Conservation (phyloP, 2,329 filamentous ascomycete species). For the Myriosclerotinia scirpicola region DNA sequence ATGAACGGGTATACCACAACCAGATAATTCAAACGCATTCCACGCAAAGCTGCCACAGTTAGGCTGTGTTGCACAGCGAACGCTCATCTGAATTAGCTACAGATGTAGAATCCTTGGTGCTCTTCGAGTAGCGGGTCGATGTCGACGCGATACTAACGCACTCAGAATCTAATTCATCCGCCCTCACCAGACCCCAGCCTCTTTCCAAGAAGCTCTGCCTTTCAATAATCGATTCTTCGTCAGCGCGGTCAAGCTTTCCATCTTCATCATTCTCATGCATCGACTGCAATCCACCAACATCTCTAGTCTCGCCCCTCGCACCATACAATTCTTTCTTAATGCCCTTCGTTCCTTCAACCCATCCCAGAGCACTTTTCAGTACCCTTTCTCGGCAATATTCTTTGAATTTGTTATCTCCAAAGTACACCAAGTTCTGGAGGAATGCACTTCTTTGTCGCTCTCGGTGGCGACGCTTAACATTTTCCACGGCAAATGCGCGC, state of each 20-base stretch:
- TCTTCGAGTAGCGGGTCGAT: neutral
- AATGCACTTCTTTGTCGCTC: constrained; percentile 33
- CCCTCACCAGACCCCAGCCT: constrained; percentile 15
- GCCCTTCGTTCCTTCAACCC: constrained; percentile 27
- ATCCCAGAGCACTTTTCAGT: constrained; percentile 33
- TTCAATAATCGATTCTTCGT: constrained; percentile 17
- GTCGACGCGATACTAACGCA: constrained; percentile 16
- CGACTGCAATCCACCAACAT: constrained; percentile 15
- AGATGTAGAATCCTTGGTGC: constrained; percentile 2
- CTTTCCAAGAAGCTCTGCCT: constrained; percentile 20
- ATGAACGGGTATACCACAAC: neutral
- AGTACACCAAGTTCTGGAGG: constrained; percentile 36
- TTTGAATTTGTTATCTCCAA: constrained; percentile 34
- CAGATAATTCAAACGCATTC: neutral
- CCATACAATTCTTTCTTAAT: constrained; percentile 20
- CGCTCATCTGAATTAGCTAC: neutral
- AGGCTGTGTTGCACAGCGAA: neutral
- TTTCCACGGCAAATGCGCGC: constrained; percentile 29
- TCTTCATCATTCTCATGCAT: neutral
- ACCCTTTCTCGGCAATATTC: constrained; percentile 32
- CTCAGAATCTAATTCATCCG: constrained; percentile 18
- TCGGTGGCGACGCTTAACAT: constrained; percentile 32
- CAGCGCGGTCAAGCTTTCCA: neutral
- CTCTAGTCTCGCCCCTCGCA: constrained; percentile 16
- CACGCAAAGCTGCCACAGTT: neutral